These are phyloP conservation scores for Rhizophora mangle DNA, from an alignment of 345 rosid species.

Conservation along the genomic window DNA sequence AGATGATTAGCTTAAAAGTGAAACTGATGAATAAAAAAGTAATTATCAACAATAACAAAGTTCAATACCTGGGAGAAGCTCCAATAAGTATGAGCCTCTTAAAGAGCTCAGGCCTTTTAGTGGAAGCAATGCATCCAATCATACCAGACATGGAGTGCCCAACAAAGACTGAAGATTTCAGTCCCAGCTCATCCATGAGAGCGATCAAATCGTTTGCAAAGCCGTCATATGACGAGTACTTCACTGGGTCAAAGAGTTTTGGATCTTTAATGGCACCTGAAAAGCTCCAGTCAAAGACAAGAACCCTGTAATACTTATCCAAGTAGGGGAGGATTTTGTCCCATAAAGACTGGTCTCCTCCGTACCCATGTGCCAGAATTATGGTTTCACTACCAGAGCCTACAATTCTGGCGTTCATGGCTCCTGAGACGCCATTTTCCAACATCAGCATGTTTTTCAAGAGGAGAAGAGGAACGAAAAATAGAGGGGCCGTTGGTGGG, in stretches of 20 bases:
- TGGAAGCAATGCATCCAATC: constrained; percentile 80
- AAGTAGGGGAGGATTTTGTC: constrained; percentile 39
- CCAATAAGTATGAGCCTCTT: constrained; percentile 49
- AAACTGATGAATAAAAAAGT: too few species aligned
- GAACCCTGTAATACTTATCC: constrained; percentile 41
- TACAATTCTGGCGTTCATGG: constrained; percentile 59
- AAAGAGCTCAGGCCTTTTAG: constrained; percentile 67
- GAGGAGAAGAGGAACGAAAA: neutral
- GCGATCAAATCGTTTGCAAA: constrained; percentile 56
- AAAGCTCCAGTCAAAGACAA: constrained; percentile 73
- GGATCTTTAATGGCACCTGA: constrained; percentile 62
- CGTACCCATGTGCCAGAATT: constrained; percentile 62
- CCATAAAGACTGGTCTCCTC: constrained; percentile 58
- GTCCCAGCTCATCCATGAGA: constrained; percentile 51
- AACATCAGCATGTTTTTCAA: constrained; percentile 30
- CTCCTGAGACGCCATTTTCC: constrained; percentile 36
- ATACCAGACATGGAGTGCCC: constrained; percentile 90
- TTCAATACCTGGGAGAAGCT: constrained; percentile 68
- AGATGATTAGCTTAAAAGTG: too few species aligned
- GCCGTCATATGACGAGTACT: constrained; percentile 50
- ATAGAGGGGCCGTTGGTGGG: neutral
- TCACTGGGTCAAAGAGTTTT: constrained; percentile 48
- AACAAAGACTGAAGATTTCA: constrained; percentile 43
- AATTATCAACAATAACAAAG: too few species aligned
- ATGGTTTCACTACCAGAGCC: constrained; percentile 33